Conservation (phyloP, 1,284 basidiomycete genomes). For the Melampsora larici-populina region DNA sequence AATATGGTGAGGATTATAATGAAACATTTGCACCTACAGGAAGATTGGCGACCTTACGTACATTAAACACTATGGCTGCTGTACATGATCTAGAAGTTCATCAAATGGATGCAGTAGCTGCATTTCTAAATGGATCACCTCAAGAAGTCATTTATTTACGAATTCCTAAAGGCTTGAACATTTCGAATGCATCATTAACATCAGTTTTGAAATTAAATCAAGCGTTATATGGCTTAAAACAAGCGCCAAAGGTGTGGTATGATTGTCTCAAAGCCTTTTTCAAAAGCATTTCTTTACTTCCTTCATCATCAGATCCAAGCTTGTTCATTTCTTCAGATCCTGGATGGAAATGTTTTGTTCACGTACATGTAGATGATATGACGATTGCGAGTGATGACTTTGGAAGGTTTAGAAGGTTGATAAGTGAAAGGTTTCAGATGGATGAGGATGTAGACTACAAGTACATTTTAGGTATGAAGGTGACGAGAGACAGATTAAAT, state of each 20-base stretch:
- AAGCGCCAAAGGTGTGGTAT: slow-evolving; percentile 15
- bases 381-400: slow-evolving; percentile 10
- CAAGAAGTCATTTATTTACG: slow-evolving; percentile 9
- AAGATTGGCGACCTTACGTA: not conserved
- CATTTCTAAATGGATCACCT: slow-evolving; percentile 9
- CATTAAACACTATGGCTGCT: not conserved
- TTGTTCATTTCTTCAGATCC: slow-evolving; percentile 1
- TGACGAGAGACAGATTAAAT: not conserved
- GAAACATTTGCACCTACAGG: too few relatives aligned
- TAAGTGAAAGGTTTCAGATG: not conserved
- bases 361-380: slow-evolving; percentile 19
- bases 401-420: not conserved
- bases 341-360: slow-evolving; percentile 14
- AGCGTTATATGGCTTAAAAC: too few relatives aligned
- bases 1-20: not conserved
- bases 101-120: slow-evolving; percentile 21
- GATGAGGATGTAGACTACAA: slow-evolving; percentile 4
- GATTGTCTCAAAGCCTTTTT: not conserved
- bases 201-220: too few relatives aligned
- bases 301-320: slow-evolving; percentile 12
- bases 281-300: not conserved
- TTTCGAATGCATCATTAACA: too few relatives aligned
- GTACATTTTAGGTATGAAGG: slow-evolving; percentile 10
- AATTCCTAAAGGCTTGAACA: not conserved
- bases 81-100: not conserved